Evolutionary conservation across 1,139 yeast genomes (phyloP), one percentile per base, ranked within the genome.

Genomic region (Candida smagusa): DNA sequence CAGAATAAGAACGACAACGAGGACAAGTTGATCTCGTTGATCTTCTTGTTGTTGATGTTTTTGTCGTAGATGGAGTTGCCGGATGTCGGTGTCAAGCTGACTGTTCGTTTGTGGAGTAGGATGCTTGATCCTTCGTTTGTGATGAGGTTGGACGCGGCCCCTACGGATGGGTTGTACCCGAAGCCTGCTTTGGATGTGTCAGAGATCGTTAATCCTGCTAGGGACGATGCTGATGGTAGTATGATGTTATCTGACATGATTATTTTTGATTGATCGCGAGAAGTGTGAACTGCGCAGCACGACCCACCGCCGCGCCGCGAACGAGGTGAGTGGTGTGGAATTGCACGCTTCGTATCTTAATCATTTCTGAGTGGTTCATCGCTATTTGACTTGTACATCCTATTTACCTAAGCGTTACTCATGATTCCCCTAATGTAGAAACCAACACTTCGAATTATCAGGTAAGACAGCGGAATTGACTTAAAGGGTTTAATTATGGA

Each of bases 1-100:
- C 84, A 68, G 54, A 85, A 86, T 16, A 88, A 62, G 49, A 81
- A 84, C 26, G 89, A 77, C 41, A 88, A 65, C 2, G 89, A 71
- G 7, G 87, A 72, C 22, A 84, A 56, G 44, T 81, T 81, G 28
- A 85, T 81, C 41, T 85, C 92, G 24, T 78, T 74, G 11, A 78
- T 70, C 44, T 82, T 74, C 47, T 90, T 76, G 41, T 74, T 76
- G 34, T 79, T 66, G 32, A 68, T 50, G 51, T 81, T 84, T 45
- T 78, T 76, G 51, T 86, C 95, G 49, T 84, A 87, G 30, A 85
- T 81, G 2, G 77, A 66, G 36, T 53, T 53, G 30, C 48, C 44
- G 5, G 71, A 57, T 11, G 63, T 54, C 1, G 68, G 61, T 0
- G 71, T 58, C 35, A 68, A 48, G 34, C 44, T 56, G 6, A 65